Evolutionary conservation across 2,329 filamentous ascomycete genomes (phyloP).

Genomic region (Sclerotinia nivalis): DNA sequence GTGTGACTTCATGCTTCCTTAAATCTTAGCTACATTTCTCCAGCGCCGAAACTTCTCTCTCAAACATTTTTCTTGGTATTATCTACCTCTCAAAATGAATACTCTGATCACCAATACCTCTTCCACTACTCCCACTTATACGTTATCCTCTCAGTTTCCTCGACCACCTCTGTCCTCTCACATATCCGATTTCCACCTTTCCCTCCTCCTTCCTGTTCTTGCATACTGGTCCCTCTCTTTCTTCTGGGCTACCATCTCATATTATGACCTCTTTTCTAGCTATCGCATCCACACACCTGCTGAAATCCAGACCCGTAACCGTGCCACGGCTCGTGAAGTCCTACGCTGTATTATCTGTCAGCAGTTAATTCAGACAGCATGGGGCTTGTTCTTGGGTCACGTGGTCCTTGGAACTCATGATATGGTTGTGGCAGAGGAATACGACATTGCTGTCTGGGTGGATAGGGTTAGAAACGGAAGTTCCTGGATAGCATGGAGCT

Average conservation of each 20-base stretch:
- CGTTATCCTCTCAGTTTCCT: constrained; percentile 51
- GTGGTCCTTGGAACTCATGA: constrained; percentile 14
- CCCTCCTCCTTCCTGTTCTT: constrained; percentile 47
- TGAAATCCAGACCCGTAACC: constrained; percentile 82
- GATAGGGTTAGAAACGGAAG: background rate
- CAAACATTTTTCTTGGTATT: background rate
- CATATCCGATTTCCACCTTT: constrained; percentile 75
- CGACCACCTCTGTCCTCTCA: constrained; percentile 70
- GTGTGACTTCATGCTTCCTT: background rate
- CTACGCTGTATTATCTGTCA: constrained; percentile 1
- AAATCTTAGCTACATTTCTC: background rate
- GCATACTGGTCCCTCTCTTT: constrained; percentile 13
- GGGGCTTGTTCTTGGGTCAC: constrained; percentile 6
- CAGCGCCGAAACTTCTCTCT: background rate
- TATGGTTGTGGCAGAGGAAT: constrained; percentile 9
- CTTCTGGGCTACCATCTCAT: constrained; percentile 1
- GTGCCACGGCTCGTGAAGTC: constrained; percentile 75
- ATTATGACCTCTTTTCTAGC: constrained; percentile 16
- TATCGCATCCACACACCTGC: constrained; percentile 71
- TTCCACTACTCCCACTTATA: constrained; percentile 51
- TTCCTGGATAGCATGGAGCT: constrained; percentile 9
- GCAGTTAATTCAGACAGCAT: background rate
- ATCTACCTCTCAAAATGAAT: constrained; percentile 8
- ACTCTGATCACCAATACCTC: background rate
- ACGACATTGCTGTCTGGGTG: constrained; percentile 9